Evolutionary conservation across 2,329 filamentous ascomycete genomes (phyloP).

Genomic region (Ophiosphaerella korrae): DNA sequence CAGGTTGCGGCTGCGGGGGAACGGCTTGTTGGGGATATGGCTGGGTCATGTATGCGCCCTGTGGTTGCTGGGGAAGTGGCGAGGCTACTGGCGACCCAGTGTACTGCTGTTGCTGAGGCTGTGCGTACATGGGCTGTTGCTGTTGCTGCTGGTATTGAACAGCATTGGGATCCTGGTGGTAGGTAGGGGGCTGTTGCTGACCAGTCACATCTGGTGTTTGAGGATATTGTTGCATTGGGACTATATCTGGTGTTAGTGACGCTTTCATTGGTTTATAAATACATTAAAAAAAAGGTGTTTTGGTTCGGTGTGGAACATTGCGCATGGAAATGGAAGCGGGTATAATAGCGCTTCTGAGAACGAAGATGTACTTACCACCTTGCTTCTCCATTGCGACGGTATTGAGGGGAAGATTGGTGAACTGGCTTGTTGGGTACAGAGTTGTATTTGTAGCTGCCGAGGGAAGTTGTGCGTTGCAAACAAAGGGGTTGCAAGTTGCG

Average conservation of each 20-base stretch:
- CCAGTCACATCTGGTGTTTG: slow-evolving; percentile 37
- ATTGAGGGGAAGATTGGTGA: background rate
- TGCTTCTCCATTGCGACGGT: slow-evolving; percentile 41
- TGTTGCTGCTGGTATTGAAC: slow-evolving; percentile 23
- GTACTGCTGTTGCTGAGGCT: slow-evolving; percentile 21
- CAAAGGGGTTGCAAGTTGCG: background rate
- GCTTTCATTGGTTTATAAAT: background rate
- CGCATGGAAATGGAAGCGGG: background rate
- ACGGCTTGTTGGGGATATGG: slow-evolving; percentile 2
- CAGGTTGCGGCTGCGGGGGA: slow-evolving; percentile 25
- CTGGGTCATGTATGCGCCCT: slow-evolving; percentile 24
- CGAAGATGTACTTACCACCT: slow-evolving; percentile 33
- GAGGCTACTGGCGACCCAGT: slow-evolving; percentile 20
- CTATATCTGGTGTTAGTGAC: slow-evolving; percentile 26
- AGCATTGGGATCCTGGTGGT: slow-evolving; percentile 40
- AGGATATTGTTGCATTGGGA: slow-evolving; percentile 47
- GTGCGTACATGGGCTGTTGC: slow-evolving; percentile 22
- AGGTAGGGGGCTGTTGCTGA: slow-evolving; percentile 38
- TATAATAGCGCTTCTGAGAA: no score
- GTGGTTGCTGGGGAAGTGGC: slow-evolving; percentile 25
- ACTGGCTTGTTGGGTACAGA: background rate
- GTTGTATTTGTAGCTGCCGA: no score
- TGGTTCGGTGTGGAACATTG: background rate
- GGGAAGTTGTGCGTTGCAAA: background rate
- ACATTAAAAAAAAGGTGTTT: background rate